A percentile compares a stretch with the other conserved stretches of the same genome.
Conservation (phyloP, 805 yeast genomes). For the Lachancea dasiensis region DNA sequence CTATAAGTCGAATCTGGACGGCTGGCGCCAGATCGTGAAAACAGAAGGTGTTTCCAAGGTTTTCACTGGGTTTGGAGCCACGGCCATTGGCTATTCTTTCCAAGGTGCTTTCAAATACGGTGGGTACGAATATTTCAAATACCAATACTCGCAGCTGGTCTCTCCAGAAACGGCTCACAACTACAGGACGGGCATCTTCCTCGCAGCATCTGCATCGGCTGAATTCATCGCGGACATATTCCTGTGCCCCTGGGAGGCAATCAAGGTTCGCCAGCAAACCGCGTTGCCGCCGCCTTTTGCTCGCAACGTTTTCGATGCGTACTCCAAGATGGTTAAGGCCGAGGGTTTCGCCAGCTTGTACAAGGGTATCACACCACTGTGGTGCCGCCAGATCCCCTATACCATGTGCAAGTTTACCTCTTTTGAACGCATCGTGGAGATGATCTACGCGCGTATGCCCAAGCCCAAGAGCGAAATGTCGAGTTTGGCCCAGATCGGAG, state of each 20-base stretch:
- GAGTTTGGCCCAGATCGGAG: conserved; percentile 80
- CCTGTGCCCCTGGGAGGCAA: conserved; percentile 91
- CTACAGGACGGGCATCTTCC: conserved; percentile 66
- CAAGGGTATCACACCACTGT: conserved; percentile 84
- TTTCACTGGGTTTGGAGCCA: conserved; percentile 88
- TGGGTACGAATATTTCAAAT: conserved; percentile 85
- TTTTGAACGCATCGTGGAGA: conserved; percentile 84
- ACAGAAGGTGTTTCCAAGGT: conserved; percentile 71
- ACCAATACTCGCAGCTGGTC: conserved; percentile 58
- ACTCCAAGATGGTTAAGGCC: conserved; percentile 53
- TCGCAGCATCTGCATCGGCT: conserved; percentile 88
- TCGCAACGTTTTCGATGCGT: conserved; percentile 55
- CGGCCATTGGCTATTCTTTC: conserved; percentile 84
- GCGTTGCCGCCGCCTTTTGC: conserved; percentile 89
- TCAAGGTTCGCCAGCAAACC: conserved; percentile 91
- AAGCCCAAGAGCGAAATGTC: conserved; percentile 67
- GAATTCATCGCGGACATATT: conserved; percentile 88
- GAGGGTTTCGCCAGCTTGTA: conserved; percentile 76
- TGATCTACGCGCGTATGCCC: conserved; percentile 69
- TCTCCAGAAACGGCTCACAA: conserved; percentile 58
- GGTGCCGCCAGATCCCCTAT: conserved; percentile 98
- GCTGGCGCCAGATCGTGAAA: conserved; percentile 69
- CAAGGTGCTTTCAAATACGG: conserved; percentile 99
- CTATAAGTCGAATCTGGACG: conserved; percentile 73
- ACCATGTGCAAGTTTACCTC: conserved; percentile 96